Conservation (phyloP, 495 filamentous ascomycete genomes). For the Astrocystis sublimbata region DNA sequence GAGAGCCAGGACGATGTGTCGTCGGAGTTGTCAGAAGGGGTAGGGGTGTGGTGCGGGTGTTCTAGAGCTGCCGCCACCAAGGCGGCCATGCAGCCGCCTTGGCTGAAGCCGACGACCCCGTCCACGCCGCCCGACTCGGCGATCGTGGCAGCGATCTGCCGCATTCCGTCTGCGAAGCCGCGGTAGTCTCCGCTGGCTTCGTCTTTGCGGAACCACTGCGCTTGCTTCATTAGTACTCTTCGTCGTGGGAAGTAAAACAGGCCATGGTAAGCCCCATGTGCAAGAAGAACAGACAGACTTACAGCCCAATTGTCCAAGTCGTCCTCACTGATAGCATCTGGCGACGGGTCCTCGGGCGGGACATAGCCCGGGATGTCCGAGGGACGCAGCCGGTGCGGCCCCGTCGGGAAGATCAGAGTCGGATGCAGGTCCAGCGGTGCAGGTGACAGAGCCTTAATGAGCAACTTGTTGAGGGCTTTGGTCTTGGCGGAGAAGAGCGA, state of each 20-base stretch:
- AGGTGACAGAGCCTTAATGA: slow-evolving; percentile 65
- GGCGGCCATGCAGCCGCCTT: slow-evolving; percentile 65
- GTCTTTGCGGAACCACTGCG: slow-evolving; percentile 73
- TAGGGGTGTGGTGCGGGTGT: slow-evolving; percentile 11
- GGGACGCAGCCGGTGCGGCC: slow-evolving; percentile 57
- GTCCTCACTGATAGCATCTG: slow-evolving; percentile 32
- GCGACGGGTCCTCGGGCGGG: slow-evolving; percentile 12
- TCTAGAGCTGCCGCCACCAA: slow-evolving; percentile 70
- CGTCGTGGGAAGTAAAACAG: too few relatives aligned
- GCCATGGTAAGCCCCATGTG: not conserved
- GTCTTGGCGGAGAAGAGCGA: slow-evolving; percentile 85
- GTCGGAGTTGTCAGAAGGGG: not conserved
- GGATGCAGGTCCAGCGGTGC: slow-evolving; percentile 55
- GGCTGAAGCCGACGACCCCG: slow-evolving; percentile 74
- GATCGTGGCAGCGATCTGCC: slow-evolving; percentile 58
- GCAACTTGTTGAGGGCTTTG: slow-evolving; percentile 77
- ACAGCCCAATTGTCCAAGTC: slow-evolving; percentile 65
- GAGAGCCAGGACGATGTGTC: slow-evolving; percentile 33
- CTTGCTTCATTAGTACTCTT: too few relatives aligned
- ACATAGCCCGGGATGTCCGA: slow-evolving; percentile 73
- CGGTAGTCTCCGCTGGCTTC: slow-evolving; percentile 59
- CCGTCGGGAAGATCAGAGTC: slow-evolving; percentile 64
- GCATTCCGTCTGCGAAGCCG: slow-evolving; percentile 66
- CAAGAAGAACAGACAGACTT: not conserved
- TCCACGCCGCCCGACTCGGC: slow-evolving; percentile 62